A percentile compares a stretch with the other conserved stretches of the same genome.
These are phyloP conservation scores for Nemania serpens DNA, from an alignment of 2,329 filamentous ascomycete genomes.

Conservation along the genomic window DNA sequence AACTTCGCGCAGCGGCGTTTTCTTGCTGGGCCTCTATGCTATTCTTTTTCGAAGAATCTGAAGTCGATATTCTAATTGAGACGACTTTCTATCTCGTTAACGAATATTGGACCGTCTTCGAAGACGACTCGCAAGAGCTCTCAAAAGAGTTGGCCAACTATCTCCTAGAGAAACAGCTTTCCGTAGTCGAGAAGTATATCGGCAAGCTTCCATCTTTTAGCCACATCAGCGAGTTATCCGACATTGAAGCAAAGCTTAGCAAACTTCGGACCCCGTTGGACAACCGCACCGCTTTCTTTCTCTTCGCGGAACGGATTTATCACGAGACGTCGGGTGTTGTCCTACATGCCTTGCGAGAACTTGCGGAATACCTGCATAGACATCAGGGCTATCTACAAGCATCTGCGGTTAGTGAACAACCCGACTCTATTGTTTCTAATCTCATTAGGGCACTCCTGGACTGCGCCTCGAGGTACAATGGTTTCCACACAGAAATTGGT, in stretches of 20 bases:
- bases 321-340: slow-evolving; percentile 90
- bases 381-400: slow-evolving; percentile 81
- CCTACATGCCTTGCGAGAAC: slow-evolving; percentile 76
- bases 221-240: slow-evolving; percentile 69
- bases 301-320: slow-evolving; percentile 73
- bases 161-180: slow-evolving; percentile 66
- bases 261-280: slow-evolving; percentile 69
- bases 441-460: slow-evolving; percentile 82
- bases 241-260: slow-evolving; percentile 68
- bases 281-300: slow-evolving; percentile 66
- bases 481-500: slow-evolving; percentile 68
- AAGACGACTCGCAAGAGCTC: slow-evolving; percentile 60
- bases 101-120: slow-evolving; percentile 75
- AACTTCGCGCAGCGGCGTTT: slow-evolving; percentile 79
- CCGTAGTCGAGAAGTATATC: slow-evolving; percentile 68
- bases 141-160: slow-evolving; percentile 67
- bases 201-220: slow-evolving; percentile 78
- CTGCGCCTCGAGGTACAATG: slow-evolving; percentile 79
- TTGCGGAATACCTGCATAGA: slow-evolving; percentile 71
- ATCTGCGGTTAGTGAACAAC: slow-evolving; percentile 81
- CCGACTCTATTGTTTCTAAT: slow-evolving; percentile 72
- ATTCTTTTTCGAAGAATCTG: slow-evolving; percentile 73
- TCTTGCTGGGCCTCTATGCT: slow-evolving; percentile 84
- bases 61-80: slow-evolving; percentile 79
- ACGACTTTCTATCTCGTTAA: slow-evolving; percentile 88